These are phyloP conservation scores for Alternaria sp. DNA, from an alignment of 2,329 filamentous ascomycete species.

Conservation along the genomic window DNA sequence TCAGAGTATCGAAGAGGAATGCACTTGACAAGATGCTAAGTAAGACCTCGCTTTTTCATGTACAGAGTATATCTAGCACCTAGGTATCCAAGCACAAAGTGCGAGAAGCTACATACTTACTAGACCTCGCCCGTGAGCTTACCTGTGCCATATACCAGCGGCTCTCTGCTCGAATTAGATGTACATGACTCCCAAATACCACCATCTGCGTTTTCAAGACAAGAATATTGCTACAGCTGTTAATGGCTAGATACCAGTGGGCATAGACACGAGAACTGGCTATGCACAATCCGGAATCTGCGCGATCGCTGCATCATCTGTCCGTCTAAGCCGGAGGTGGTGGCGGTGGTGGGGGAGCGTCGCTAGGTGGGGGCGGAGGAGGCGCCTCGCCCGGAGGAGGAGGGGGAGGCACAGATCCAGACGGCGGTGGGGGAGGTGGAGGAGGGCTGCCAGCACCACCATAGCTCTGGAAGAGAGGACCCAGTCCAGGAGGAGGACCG, in stretches of 20 bases:
- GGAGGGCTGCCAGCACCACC: constrained; percentile 61
- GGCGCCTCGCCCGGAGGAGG: constrained; percentile 62
- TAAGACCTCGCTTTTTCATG: neutral
- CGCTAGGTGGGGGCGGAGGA: constrained; percentile 62
- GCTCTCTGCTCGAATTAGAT: constrained; percentile 3
- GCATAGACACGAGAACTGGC: neutral
- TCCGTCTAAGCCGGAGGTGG: constrained; percentile 33
- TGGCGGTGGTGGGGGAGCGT: constrained; percentile 61
- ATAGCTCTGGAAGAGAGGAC: constrained; percentile 72
- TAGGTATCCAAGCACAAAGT: neutral
- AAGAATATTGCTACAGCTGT: constrained; percentile 1
- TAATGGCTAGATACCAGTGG: neutral
- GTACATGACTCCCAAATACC: neutral
- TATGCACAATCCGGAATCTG: neutral
- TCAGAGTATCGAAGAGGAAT: too few species aligned
- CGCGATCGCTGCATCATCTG: neutral
- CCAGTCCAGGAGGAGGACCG: constrained; percentile 61
- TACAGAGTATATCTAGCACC: neutral
- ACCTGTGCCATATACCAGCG: constrained; percentile 12
- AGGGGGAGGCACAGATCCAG: constrained; percentile 65
- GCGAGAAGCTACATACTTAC: constrained; percentile 5
- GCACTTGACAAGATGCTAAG: neutral
- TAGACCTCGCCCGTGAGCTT: constrained; percentile 6
- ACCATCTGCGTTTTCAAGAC: neutral
- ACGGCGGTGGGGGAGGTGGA: constrained; percentile 68